Conservation (phyloP, 2,329 filamentous ascomycete genomes). For the Truncatella angustata region DNA sequence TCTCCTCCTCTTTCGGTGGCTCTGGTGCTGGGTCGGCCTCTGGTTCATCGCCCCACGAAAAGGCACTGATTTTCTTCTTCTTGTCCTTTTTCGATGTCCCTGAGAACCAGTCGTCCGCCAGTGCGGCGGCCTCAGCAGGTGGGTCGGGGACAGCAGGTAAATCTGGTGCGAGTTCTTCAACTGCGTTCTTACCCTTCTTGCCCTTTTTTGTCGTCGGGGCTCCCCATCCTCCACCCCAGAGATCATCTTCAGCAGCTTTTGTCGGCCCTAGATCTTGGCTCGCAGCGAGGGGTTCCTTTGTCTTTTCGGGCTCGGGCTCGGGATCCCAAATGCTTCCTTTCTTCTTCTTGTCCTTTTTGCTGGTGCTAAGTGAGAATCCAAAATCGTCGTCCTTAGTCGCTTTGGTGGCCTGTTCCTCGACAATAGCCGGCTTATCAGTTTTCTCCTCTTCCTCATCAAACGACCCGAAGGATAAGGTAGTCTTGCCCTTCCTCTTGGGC, state of each 20-base stretch:
- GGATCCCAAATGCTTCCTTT: constrained; percentile 36
- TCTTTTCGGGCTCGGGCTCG: constrained; percentile 30
- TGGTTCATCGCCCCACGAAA: constrained; percentile 23
- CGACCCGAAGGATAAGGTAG: constrained; percentile 46
- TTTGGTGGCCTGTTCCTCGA: constrained; percentile 26
- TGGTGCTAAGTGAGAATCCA: constrained; percentile 17
- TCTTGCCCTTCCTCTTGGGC: constrained; percentile 50
- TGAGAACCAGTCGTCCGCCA: constrained; percentile 21
- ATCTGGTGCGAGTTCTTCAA: constrained; percentile 20
- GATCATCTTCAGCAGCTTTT: constrained; percentile 22
- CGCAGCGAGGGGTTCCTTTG: constrained; percentile 22
- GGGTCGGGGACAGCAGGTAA: constrained; percentile 15
- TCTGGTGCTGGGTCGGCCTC: constrained; percentile 19
- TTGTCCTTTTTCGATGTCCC: constrained; percentile 33
- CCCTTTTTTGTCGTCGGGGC: constrained; percentile 18
- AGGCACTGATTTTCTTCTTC: constrained; percentile 36
- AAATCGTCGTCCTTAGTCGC: constrained; percentile 30
- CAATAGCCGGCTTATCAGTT: constrained; percentile 20
- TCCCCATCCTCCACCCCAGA: constrained; percentile 11
- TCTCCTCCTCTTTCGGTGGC: constrained; percentile 14
- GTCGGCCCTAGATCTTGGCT: constrained; percentile 21
- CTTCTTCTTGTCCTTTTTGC: constrained; percentile 40
- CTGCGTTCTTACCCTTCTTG: constrained; percentile 20
- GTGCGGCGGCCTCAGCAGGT: constrained; percentile 18
- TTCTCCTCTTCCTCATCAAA: constrained; percentile 39